Base-by-base conservation (phyloP, 768 basidiomycete species). In the Pulveroboletus sp. region DNA sequence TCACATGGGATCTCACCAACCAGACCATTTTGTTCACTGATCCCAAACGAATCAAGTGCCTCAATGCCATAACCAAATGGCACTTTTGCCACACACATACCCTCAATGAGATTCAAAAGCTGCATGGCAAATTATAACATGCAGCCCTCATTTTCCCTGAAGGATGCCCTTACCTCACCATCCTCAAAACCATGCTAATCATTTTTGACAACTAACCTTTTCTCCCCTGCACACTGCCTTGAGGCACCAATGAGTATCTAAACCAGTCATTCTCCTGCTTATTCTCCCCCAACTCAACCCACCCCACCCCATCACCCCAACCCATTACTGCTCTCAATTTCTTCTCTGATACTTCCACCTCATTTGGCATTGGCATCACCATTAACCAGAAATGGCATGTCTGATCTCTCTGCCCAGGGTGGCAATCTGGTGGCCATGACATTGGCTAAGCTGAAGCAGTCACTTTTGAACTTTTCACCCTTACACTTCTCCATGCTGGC, bases 321-420 rank as follows among this genome's bases (percentile, higher is more conserved):
- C 23, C 41, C 1, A 8, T 53, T 13, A 2, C 16, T 0, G 14
- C 52, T 16, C 6, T 30, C 1, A 14, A 13, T 1, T 39, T 51
- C 0, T 78, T 59, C 60, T 79, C 71, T 0, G 70, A 79, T 56
- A 74, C 75, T 1, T 76, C 73, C 59, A 68, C 68, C 1, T 51
- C 51, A 0, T 29, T 59, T 1, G 68, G 74, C 0, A 69, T 76
- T n/a, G 63, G 65, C 0, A 70, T 77, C 46, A 45, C 49, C 27
- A 63, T 75, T 14, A 46, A 56, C 0, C 38, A 47, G 4, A 2
- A 27, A 0, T 74, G 71, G 74, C 22, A 64, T 7, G 69, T 70
- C 0, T 73, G 68, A 65, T 10, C 39, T 0, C 65, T 74, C 14
- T 19, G 58, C 3, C 63, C 60, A 1, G 63, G 62, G 0, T 76